phyloP scores from a whole-genome alignment of 257 asterid genomes.

The Nicotiana benthamiana region DNA sequence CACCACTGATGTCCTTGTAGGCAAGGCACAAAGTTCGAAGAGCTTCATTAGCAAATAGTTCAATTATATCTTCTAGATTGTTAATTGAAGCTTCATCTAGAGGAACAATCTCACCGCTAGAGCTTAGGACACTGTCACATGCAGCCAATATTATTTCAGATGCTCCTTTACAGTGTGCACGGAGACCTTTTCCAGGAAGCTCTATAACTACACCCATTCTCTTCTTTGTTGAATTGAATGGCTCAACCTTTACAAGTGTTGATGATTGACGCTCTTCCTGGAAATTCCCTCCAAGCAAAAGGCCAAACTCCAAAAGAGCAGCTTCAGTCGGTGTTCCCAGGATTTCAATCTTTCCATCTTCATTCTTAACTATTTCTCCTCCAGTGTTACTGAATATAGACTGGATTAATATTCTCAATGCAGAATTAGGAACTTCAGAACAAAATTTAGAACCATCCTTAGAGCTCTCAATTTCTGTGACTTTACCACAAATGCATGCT shows the following conservation, averaged over 20 bases:
- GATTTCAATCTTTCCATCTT: slow-evolving; percentile 52
- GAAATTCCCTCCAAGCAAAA: slow-evolving; percentile 72
- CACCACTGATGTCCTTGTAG: slow-evolving; percentile 49
- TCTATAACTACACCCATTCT: slow-evolving; percentile 78
- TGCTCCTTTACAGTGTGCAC: slow-evolving; percentile 88
- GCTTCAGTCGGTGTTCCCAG: slow-evolving; percentile 85
- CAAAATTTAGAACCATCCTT: slow-evolving; percentile 31
- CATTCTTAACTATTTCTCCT: slow-evolving; percentile 60
- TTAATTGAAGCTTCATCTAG: slow-evolving; percentile 37
- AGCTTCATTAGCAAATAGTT: slow-evolving; percentile 70
- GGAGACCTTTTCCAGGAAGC: slow-evolving; percentile 47
- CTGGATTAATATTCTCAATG: slow-evolving; percentile 36
- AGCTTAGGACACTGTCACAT: slow-evolving; percentile 51
- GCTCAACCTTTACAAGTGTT: slow-evolving; percentile 69
- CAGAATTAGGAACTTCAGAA: slow-evolving; percentile 49
- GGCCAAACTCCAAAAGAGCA: slow-evolving; percentile 77
- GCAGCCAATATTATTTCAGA: slow-evolving; percentile 82
- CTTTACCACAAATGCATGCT: slow-evolving; percentile 51
- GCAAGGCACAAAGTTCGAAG: slow-evolving; percentile 81
- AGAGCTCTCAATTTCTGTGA: slow-evolving; percentile 36
- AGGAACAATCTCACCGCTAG: slow-evolving; percentile 47
- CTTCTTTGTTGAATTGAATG: slow-evolving; percentile 76
- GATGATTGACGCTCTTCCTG: slow-evolving; percentile 39
- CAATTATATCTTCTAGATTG: slow-evolving; percentile 51
- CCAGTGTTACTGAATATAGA: slow-evolving; percentile 79